Conservation (phyloP, 495 filamentous ascomycete genomes). For the Aspergillus avenaceus region DNA sequence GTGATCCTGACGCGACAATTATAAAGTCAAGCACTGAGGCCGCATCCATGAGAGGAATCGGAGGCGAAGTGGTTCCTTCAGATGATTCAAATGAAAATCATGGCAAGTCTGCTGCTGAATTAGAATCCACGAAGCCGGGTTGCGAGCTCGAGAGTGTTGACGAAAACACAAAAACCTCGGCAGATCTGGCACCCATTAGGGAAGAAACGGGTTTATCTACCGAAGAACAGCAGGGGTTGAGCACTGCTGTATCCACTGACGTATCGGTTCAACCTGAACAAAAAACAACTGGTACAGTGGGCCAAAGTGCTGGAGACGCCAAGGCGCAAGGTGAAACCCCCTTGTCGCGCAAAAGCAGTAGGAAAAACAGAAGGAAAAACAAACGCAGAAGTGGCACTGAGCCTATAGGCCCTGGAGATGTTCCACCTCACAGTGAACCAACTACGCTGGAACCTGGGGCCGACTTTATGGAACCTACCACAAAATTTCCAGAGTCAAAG, state of each 20-base stretch:
- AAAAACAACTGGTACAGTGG: neutral
- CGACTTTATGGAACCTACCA: neutral
- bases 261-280: neutral
- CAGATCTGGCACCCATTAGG: too few relatives aligned
- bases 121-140: too few relatives aligned
- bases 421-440: slow-evolving; percentile 16
- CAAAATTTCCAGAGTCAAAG: neutral
- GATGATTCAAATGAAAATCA: too few relatives aligned
- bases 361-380: slow-evolving; percentile 30
- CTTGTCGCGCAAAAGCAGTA: slow-evolving; percentile 16
- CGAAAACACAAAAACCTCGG: too few relatives aligned
- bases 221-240: neutral
- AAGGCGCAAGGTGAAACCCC: slow-evolving; percentile 9
- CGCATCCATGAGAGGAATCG: too few relatives aligned
- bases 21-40: too few relatives aligned
- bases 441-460: neutral
- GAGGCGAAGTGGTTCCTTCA: too few relatives aligned
- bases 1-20: too few relatives aligned
- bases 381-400: slow-evolving; percentile 22
- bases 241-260: neutral
- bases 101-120: too few relatives aligned
- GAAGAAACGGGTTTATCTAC: too few relatives aligned
- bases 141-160: too few relatives aligned
- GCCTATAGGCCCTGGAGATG: slow-evolving; percentile 1
- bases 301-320: slow-evolving; percentile 4